Conservation (phyloP, 495 filamentous ascomycete genomes). For the Cetradonia linearis region DNA sequence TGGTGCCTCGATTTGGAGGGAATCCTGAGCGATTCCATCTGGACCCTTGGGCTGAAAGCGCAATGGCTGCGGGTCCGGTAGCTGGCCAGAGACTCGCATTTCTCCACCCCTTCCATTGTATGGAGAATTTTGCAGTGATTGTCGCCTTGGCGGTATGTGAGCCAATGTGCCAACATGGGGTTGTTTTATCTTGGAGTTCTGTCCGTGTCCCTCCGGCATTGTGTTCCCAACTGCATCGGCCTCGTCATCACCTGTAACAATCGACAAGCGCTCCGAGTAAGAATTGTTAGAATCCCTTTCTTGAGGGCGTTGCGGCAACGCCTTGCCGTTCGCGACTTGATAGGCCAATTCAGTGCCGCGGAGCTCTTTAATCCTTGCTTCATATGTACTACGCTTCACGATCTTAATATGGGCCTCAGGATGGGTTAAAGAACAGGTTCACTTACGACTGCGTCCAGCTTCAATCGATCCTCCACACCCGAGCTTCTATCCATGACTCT, state of each 20-base stretch:
- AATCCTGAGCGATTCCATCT: conserved; percentile 13
- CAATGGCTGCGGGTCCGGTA: conserved; percentile 31
- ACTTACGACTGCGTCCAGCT: conserved; percentile 85
- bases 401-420: conserved; percentile 18
- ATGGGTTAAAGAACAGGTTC: not conserved
- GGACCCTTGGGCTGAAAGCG: not conserved
- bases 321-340: conserved; percentile 49
- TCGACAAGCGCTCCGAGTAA: conserved; percentile 34
- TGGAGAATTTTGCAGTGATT: conserved; percentile 28
- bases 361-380: conserved; percentile 75
- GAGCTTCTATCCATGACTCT: conserved; percentile 77
- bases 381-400: conserved; percentile 67
- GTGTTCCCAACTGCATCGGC: conserved; percentile 23
- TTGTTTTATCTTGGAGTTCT: conserved; percentile 1
- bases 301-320: conserved; percentile 66
- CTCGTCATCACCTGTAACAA: conserved; percentile 40
- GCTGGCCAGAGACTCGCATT: conserved; percentile 35
- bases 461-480: conserved; percentile 67
- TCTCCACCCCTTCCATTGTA: conserved; percentile 23
- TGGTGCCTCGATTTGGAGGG: conserved; percentile 31
- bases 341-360: conserved; percentile 54
- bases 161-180: conserved; percentile 17
- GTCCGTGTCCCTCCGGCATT: conserved; percentile 20
- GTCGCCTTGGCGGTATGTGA: conserved; percentile 33
- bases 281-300: conserved; percentile 52